These are phyloP conservation scores for Aspergillus pseudoglaucus DNA, from an alignment of 2,329 filamentous ascomycete genomes.

Conservation along the genomic window DNA sequence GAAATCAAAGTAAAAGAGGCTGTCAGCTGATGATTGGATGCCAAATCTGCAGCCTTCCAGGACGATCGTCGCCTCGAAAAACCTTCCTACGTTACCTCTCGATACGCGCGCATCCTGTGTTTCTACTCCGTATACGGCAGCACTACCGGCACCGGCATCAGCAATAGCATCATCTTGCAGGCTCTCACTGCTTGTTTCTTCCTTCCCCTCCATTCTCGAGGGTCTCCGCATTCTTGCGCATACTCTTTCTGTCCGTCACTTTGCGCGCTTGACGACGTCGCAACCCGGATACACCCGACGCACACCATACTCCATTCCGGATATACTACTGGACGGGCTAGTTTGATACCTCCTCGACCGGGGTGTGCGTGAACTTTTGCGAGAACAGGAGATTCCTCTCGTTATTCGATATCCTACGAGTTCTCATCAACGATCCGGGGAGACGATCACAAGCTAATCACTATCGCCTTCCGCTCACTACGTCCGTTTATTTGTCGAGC, in stretches of 20 bases:
- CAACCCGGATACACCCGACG: background rate
- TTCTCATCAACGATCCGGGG: background rate
- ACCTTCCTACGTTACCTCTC: background rate
- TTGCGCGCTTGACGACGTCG: background rate
- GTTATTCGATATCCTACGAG: background rate
- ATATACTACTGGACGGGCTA: background rate
- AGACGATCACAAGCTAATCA: slow-evolving; percentile 18
- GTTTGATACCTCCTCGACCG: background rate
- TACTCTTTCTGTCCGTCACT: background rate
- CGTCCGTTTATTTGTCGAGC: slow-evolving; percentile 7
- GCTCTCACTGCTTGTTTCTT: background rate
- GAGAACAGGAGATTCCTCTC: background rate
- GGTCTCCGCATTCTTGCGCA: background rate
- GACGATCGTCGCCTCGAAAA: background rate
- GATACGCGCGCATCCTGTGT: background rate
- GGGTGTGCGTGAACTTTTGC: background rate
- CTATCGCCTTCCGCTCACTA: slow-evolving; percentile 3
- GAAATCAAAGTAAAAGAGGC: background rate
- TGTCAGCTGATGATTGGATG: background rate
- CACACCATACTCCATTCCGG: background rate
- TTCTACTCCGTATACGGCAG: no score
- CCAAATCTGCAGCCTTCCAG: background rate
- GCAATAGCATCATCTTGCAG: background rate
- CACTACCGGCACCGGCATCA: background rate
- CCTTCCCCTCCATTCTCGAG: background rate